Base-by-base conservation (phyloP, 2,329 filamentous ascomycete genomes). In the Nigrospora oryzae region DNA sequence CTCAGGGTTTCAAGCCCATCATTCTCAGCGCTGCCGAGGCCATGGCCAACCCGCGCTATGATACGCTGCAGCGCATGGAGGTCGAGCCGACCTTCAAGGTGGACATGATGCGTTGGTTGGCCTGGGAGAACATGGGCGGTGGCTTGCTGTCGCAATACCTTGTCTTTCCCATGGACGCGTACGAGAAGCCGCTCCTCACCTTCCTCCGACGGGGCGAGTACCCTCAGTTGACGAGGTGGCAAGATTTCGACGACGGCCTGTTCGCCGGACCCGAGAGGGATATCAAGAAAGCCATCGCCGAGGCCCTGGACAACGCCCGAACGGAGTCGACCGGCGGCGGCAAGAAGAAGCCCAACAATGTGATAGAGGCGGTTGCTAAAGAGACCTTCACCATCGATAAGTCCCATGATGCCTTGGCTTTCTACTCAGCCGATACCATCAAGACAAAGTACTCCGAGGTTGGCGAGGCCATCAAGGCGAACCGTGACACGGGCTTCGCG, bases 71-170 rank as follows among this genome's bases (percentile, higher is more conserved):
- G 61, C 63, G 63, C 32, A 53, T 79, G 46, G 67, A 79, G n/a
- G 57, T 89, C 30, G 73, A 82, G n/a, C 60, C 72, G 0, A 69
- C 67, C 1, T 63, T 93, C 47, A 82, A 84, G 61, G 69, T 67
- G 13, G 87, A 94, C 50, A 58, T 96, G 31, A 82, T 87, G 71
- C 75, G 85, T 51, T 96, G 89, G 89, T 68, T 96, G 49, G 91
- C 91, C 0, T 98, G 91, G 90, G 88, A 88, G 44, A 83, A 84
- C 48, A 93, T 95, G 87, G 84, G 84, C 12, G 84, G 83, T 15
- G 93, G 93, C 2, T 67, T 97, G 33, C 72, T 97, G 40, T 75
- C 84, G 14, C 83, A 91, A 60, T 84, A 84, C 65, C 75, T 85
- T n/a, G 75, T 89, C 23, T 74, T 95, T 42, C 93, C 93, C 4